These are phyloP conservation scores for Datura wrightii DNA, from an alignment of 257 asterid species.

Conservation along the genomic window DNA sequence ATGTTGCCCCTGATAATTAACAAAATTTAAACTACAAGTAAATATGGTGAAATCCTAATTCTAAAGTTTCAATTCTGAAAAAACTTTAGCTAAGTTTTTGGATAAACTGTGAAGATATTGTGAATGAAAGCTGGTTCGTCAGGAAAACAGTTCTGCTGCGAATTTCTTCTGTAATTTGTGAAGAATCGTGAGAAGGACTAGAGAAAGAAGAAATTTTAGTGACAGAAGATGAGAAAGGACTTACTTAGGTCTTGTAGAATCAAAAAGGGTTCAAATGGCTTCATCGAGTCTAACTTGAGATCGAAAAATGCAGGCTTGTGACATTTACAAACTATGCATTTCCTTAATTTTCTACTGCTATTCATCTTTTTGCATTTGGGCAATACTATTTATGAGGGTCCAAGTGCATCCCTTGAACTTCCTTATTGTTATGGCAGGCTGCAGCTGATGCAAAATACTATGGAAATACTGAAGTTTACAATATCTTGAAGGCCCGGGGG, in stretches of 20 bases:
- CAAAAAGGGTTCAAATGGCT: neutral
- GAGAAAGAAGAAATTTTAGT: neutral
- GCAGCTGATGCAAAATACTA: slow-evolving; percentile 99
- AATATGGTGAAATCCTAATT: neutral
- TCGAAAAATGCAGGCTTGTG: neutral
- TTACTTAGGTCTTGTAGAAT: neutral
- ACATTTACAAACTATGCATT: neutral
- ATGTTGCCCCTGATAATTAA: neutral
- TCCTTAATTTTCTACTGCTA: neutral
- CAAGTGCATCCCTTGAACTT: neutral
- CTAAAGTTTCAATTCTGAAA: neutral
- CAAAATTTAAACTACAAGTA: neutral
- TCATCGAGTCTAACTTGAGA: neutral
- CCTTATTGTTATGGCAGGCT: slow-evolving; percentile 57
- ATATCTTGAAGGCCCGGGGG: slow-evolving; percentile 91
- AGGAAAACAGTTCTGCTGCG: neutral
- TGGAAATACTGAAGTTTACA: slow-evolving; percentile 77
- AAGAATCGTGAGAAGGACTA: slow-evolving; percentile 13
- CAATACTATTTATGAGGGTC: neutral
- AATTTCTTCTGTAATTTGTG: neutral
- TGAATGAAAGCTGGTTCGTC: neutral
- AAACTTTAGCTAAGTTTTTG: neutral
- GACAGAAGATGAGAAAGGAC: neutral
- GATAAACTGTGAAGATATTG: neutral
- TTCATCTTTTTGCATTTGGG: neutral